Percentiles rank a stretch among this genome's conserved stretches.
These are phyloP conservation scores for Hyaloscypha variabilis DNA, from an alignment of 495 filamentous ascomycete species.

Conservation along the genomic window DNA sequence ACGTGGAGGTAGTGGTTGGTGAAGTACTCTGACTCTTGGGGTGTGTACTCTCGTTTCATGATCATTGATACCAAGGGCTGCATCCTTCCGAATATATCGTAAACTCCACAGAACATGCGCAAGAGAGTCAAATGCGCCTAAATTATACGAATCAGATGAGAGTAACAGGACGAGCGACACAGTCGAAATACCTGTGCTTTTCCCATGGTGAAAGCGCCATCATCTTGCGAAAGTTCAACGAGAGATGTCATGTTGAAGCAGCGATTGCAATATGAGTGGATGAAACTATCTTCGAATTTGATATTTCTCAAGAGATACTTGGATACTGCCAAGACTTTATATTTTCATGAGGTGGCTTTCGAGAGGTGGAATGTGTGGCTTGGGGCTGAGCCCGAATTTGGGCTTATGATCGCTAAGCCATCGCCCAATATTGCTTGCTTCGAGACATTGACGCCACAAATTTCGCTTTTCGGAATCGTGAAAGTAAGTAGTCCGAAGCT, in stretches of 20 bases:
- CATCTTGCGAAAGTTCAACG: neutral
- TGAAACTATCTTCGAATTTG: no score
- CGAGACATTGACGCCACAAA: no score
- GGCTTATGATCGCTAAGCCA: no score
- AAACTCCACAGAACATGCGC: conserved; percentile 1
- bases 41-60: neutral
- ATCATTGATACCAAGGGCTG: neutral
- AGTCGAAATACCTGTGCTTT: neutral
- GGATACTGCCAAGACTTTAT: no score
- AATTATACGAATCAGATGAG: neutral
- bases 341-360: no score
- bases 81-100: conserved; percentile 6
- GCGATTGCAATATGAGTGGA: no score
- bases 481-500: no score
- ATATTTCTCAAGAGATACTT: no score
- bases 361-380: no score
- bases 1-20: neutral
- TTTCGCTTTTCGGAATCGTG: no score
- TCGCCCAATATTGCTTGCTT: no score
- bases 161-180: neutral
- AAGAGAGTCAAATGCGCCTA: conserved; percentile 13
- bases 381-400: no score
- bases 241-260: conserved; percentile 6
- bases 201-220: conserved; percentile 1
- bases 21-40: neutral